Conservation (phyloP, 1,284 basidiomycete genomes). For the Moniliella sp. region DNA sequence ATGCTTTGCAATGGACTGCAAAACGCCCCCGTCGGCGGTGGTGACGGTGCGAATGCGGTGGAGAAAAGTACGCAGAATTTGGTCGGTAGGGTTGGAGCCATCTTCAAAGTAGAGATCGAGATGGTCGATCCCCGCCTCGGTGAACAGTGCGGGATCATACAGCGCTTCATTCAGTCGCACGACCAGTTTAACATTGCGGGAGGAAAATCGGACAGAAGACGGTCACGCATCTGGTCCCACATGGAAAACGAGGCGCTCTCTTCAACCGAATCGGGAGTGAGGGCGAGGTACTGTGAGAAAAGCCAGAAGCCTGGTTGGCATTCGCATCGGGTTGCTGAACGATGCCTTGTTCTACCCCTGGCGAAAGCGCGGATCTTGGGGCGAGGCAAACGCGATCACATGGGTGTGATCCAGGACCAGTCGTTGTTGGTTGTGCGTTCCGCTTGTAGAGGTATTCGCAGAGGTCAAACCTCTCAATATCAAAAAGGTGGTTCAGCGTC, state of each 20-base stretch:
- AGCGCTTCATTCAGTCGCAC: conserved; percentile 81
- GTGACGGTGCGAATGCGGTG: conserved; percentile 59
- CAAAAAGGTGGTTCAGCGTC: conserved; percentile 62
- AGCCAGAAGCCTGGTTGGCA: too few relatives aligned
- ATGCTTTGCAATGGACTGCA: conserved; percentile 72
- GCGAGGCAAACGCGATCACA: conserved; percentile 72
- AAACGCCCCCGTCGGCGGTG: conserved; percentile 54
- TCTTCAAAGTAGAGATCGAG: conserved; percentile 76
- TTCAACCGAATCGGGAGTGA: background rate
- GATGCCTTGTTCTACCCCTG: conserved; percentile 36
- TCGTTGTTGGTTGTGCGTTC: conserved; percentile 44
- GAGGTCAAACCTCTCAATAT: conserved; percentile 62
- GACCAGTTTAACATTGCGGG: conserved; percentile 67
- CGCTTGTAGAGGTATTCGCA: conserved; percentile 76
- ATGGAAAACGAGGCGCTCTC: background rate
- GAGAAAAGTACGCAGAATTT: conserved; percentile 76
- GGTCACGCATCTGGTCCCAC: conserved; percentile 1
- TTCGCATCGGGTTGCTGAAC: conserved; percentile 47
- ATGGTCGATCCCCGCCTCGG: conserved; percentile 69
- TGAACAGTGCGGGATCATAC: conserved; percentile 66
- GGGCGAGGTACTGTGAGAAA: too few relatives aligned
- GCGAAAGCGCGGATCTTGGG: conserved; percentile 35
- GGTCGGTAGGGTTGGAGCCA: conserved; percentile 84
- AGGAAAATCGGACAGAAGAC: conserved; percentile 47
- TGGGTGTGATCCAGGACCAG: conserved; percentile 65